A percentile compares a stretch with the other conserved stretches of the same genome.
Conservation (phyloP, 306 rosid genomes). For the Mimosa pudica region DNA sequence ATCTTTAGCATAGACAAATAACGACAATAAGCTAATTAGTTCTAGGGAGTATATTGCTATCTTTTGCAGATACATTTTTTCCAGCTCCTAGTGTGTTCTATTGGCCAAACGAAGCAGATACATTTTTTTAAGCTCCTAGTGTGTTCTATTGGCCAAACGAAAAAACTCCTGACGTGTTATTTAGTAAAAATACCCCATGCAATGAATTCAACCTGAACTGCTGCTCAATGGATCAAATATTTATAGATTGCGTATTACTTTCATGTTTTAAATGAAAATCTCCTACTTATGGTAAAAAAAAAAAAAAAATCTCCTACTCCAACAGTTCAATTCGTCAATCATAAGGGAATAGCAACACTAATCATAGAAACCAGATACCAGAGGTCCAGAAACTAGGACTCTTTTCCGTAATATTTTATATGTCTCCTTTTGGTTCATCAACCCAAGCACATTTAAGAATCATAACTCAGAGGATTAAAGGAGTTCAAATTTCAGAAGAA, state of each 20-base stretch:
- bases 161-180: not conserved
- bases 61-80: not conserved
- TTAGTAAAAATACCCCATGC: not conserved
- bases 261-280: too few relatives aligned
- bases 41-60: constrained; percentile 2
- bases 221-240: not conserved
- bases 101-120: too few relatives aligned
- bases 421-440: not conserved
- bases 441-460: constrained; percentile 20
- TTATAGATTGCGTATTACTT: too few relatives aligned
- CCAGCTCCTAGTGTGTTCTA: not conserved
- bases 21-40: constrained; percentile 14
- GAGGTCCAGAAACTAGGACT: constrained; percentile 9
- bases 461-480: not conserved
- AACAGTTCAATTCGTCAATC: not conserved
- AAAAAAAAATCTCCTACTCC: not conserved
- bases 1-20: constrained; percentile 8
- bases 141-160: too few relatives aligned
- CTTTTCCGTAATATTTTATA: not conserved
- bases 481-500: constrained; percentile 7
- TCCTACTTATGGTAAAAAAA: too few relatives aligned
- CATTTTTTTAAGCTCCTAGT: too few relatives aligned
- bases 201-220: constrained; percentile 12
- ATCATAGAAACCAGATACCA: not conserved
- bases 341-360: too few relatives aligned